phyloP scores from a whole-genome alignment of 352 stramenopile genomes.

The Phytophthora capsici region DNA sequence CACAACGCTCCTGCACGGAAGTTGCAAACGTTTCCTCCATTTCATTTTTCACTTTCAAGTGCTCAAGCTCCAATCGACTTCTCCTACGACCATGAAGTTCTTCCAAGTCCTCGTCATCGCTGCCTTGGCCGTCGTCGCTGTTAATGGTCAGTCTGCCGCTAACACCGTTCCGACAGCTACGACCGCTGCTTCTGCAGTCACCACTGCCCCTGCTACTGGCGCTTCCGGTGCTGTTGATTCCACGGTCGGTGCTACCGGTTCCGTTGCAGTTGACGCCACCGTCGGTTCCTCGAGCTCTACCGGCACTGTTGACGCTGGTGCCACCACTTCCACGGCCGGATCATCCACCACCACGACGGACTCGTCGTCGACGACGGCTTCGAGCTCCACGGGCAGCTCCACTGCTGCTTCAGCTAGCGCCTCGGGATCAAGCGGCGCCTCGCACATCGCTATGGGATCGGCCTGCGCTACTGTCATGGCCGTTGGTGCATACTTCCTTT shows the following conservation, averaged over 20 bases:
- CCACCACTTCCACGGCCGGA: not conserved
- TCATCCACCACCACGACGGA: conserved; percentile 22
- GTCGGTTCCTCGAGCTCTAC: conserved; percentile 19
- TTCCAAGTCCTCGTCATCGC: conserved; percentile 38
- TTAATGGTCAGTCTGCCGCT: conserved; percentile 30
- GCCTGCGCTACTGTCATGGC: conserved; percentile 25
- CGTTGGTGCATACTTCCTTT: conserved; percentile 39
- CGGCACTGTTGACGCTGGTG: conserved; percentile 12
- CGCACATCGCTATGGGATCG: conserved; percentile 32
- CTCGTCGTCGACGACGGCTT: conserved; percentile 20
- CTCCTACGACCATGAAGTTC: conserved; percentile 36
- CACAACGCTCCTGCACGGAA: not conserved
- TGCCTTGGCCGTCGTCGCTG: conserved; percentile 30
- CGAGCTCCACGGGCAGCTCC: conserved; percentile 7
- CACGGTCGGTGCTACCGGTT: conserved; percentile 15
- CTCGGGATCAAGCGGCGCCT: conserved; percentile 31
- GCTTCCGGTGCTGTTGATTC: conserved; percentile 16
- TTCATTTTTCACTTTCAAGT: conserved; percentile 28
- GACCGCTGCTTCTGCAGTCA: not conserved
- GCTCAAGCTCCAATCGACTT: conserved; percentile 29
- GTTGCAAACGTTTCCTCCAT: conserved; percentile 1
- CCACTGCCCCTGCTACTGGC: conserved; percentile 2
- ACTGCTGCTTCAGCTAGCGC: conserved; percentile 22
- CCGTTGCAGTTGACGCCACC: conserved; percentile 11
- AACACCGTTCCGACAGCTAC: conserved; percentile 14